Evolutionary conservation across 139 green algal species (phyloP).

Genomic region (Chlorella vulgaris): DNA sequence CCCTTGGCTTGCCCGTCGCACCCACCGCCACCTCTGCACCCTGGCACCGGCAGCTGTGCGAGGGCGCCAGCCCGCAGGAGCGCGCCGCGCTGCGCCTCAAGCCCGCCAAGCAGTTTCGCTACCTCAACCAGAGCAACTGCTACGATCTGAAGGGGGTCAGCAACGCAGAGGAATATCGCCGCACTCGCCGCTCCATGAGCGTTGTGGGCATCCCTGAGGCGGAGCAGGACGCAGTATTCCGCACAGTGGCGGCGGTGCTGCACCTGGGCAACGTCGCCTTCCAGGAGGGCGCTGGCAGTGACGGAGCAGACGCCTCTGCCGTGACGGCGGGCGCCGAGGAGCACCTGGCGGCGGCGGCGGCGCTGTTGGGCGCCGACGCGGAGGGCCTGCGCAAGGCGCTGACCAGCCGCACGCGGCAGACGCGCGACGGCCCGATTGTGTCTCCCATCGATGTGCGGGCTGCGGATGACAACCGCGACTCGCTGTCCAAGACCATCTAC

Average conservation of each 20-base stretch:
- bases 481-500: slow-evolving; percentile 96
- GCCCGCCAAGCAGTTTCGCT: slow-evolving; percentile 75
- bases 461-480: slow-evolving; percentile 88
- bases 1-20: background rate
- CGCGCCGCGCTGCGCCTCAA: slow-evolving; percentile 65
- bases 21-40: too few species aligned
- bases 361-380: slow-evolving; percentile 77
- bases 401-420: slow-evolving; percentile 89
- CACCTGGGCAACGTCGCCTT: slow-evolving; percentile 96
- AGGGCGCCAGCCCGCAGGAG: slow-evolving; percentile 82
- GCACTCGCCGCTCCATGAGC: slow-evolving; percentile 90
- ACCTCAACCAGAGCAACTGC: slow-evolving; percentile 91
- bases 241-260: slow-evolving; percentile 90
- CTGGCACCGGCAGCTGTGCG: slow-evolving; percentile 84
- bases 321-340: slow-evolving; percentile 32
- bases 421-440: slow-evolving; percentile 88
- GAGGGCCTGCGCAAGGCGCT: slow-evolving; percentile 85
- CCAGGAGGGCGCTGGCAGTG: slow-evolving; percentile 53
- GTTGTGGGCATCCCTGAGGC: slow-evolving; percentile 89
- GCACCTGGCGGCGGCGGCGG: slow-evolving; percentile 59
- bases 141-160: slow-evolving; percentile 81
- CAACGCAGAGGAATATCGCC: slow-evolving; percentile 92
- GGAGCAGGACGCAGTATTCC: slow-evolving; percentile 84
- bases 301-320: slow-evolving; percentile 33
- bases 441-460: slow-evolving; percentile 84